A percentile compares a stretch with the other conserved stretches of the same genome.
Conservation (phyloP, 306 rosid genomes). For the Pyrus betulifolia region DNA sequence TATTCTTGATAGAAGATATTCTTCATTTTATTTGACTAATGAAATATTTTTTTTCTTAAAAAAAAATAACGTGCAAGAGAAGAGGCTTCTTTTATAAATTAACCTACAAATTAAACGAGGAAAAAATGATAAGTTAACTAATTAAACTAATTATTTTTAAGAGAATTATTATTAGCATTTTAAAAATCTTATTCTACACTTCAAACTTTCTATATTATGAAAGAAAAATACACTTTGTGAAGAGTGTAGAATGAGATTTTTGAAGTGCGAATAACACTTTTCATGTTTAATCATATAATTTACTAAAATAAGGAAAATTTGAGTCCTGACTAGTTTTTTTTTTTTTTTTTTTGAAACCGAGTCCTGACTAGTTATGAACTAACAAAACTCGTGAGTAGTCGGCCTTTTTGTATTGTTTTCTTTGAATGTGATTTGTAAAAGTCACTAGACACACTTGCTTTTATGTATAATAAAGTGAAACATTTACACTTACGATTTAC, state of each 20-base stretch:
- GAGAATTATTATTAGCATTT: no score
- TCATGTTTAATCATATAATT: background rate
- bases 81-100: background rate
- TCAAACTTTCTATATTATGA: no score
- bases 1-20: no score
- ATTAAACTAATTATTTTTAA: background rate
- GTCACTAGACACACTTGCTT: background rate
- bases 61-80: background rate
- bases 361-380: background rate
- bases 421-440: slow-evolving; percentile 21
- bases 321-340: no score
- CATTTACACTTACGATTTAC: background rate
- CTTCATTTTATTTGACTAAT: no score
- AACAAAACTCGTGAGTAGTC: background rate
- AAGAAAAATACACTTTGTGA: no score
- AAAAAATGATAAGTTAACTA: background rate
- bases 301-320: no score
- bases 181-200: no score
- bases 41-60: no score
- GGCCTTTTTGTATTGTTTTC: background rate
- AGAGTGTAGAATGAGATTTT: no score
- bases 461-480: background rate
- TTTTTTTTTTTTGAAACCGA: no score
- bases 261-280: no score
- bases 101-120: background rate